Base-by-base conservation (phyloP, 352 stramenopile genomes). In the Globisporangium takayamanum region DNA sequence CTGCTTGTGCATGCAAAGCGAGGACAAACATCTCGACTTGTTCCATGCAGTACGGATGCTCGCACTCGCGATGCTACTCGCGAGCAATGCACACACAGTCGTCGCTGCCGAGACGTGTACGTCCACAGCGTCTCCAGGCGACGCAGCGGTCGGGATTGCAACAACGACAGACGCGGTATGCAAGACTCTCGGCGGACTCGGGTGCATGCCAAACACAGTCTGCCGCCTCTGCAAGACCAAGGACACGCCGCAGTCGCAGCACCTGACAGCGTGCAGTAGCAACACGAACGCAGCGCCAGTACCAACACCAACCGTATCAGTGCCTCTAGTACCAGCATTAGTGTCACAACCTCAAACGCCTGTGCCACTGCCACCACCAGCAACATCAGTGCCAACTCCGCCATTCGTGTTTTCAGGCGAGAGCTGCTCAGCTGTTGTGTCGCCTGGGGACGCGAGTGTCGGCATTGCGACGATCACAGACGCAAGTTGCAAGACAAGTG, bases 91-190 rank as follows among this genome's bases (percentile, higher is more conserved):
- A 15, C 33, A 46, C 10, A 3, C 30, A 33, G 30, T 46, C n/a
- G 10, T 22, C 14, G 30, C 33, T 28, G n/a, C 28, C 12, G 50
- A 33, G 22, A 37, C 39, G 51, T 57, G 44, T 22, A 36, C 22
- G 26, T 12, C 44, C 28, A 12, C 39, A 18, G 60, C 50, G 0
- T 60, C 49, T 11, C 6, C 55, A 50, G 66, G 70, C 12, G 66
- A 60, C 26, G 54, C 63, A 7, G 67, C 58, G 15, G 63, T 68
- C 22, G 72, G 72, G 2, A 67, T 80, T 33, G 59, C 68, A 20
- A 62, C 73, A 22, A 59, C 57, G 18, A 57, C 55, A 2, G 72
- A 80, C 46, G 44, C 50, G 0, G 55, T 56, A 1, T 78, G 69
- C 16, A 53, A 41, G 3, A 48, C 20, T 3, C 47, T 16, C 44